phyloP scores from a whole-genome alignment of 1,139 yeast species.

The Scheffersomyces titani region DNA sequence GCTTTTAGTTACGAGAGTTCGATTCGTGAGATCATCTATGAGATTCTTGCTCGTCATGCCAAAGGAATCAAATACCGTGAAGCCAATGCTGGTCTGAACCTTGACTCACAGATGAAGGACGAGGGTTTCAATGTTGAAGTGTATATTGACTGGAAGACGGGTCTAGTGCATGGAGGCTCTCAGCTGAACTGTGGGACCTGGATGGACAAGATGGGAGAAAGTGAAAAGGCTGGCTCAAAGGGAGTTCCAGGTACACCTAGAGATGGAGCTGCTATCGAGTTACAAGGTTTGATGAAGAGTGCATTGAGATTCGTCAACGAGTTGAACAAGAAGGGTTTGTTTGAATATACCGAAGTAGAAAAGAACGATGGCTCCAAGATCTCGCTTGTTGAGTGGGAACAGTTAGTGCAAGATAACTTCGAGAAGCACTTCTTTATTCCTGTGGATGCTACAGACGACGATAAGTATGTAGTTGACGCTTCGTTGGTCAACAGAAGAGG shows the following conservation, averaged over 20 bases:
- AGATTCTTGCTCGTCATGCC: conserved; percentile 84
- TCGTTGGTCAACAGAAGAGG: conserved; percentile 83
- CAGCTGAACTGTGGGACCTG: conserved; percentile 96
- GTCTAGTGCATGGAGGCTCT: conserved; percentile 88
- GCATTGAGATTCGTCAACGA: conserved; percentile 75
- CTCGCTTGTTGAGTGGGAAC: conserved; percentile 67
- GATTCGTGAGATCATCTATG: conserved; percentile 76
- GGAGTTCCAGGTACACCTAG: conserved; percentile 97
- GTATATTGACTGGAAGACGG: conserved; percentile 84
- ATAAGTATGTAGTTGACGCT: conserved; percentile 59
- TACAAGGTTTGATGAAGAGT: conserved; percentile 85
- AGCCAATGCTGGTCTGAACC: conserved; percentile 88
- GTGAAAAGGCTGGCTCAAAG: conserved; percentile 74
- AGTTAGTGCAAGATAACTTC: conserved; percentile 66
- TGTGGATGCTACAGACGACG: conserved; percentile 50
- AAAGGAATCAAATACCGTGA: conserved; percentile 84
- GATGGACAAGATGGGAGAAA: conserved; percentile 99
- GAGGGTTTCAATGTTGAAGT: conserved; percentile 88
- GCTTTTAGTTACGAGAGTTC: conserved; percentile 76
- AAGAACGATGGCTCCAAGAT: conserved; percentile 59
- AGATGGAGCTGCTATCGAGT: conserved; percentile 95
- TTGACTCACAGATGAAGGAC: conserved; percentile 90
- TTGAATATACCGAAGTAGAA: conserved; percentile 56
- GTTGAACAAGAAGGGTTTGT: conserved; percentile 53
- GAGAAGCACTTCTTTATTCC: conserved; percentile 83